phyloP scores from a whole-genome alignment of 176 grass and related monocot genomes.

The Tillandsia leiboldiana region DNA sequence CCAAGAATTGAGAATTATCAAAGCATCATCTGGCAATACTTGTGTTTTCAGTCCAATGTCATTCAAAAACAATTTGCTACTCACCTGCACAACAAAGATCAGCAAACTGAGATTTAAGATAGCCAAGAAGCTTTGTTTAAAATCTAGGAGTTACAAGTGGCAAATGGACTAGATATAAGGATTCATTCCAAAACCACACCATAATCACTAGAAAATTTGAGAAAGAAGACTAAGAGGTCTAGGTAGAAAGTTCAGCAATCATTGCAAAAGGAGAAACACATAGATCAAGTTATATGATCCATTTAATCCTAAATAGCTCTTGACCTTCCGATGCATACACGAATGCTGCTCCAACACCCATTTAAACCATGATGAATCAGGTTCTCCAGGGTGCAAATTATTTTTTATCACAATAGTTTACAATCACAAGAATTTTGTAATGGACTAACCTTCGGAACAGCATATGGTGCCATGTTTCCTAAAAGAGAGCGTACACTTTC shows the following conservation, averaged over 20 bases:
- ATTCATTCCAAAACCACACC: neutral
- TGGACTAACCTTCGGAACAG: constrained; percentile 60
- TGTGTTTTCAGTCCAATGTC: constrained; percentile 81
- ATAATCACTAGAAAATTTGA: neutral
- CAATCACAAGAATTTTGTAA: neutral
- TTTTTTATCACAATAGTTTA: neutral
- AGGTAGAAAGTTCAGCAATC: no score
- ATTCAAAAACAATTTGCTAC: constrained; percentile 66
- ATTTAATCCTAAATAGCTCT: no score
- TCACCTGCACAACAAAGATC: constrained; percentile 45
- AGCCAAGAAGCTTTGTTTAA: neutral
- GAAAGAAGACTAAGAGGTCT: neutral
- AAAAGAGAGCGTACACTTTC: constrained; percentile 58
- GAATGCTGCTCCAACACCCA: no score
- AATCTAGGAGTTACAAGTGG: neutral
- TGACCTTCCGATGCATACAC: no score
- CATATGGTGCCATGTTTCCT: constrained; percentile 68
- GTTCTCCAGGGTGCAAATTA: neutral
- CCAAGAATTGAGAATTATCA: constrained; percentile 66
- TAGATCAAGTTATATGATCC: neutral
- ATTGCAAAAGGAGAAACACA: neutral
- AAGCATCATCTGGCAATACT: constrained; percentile 47
- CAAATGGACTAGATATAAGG: neutral
- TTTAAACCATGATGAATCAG: neutral
- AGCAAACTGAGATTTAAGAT: neutral